A percentile compares a stretch with the other conserved stretches of the same genome.
Evolutionary conservation across 768 basidiomycete genomes (phyloP).

Genomic region (Boletellus ananas): DNA sequence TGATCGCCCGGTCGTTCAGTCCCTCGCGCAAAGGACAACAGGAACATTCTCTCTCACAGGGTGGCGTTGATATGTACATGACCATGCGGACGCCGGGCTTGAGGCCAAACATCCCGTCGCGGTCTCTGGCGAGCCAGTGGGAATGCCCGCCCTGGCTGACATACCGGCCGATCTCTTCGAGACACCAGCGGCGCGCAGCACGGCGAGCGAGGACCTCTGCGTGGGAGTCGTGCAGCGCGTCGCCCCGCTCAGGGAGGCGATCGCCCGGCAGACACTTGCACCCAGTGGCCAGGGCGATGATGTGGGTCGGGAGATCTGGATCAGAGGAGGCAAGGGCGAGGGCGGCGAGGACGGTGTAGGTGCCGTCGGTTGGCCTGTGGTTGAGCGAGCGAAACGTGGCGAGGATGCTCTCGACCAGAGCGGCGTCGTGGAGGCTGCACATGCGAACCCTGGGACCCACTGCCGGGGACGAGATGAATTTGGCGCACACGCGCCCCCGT

Average conservation of each 20-base stretch:
- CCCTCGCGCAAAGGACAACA: constrained; percentile 34
- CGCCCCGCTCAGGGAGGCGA: constrained; percentile 63
- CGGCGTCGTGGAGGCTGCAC: constrained; percentile 3
- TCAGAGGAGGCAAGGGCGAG: constrained; percentile 44
- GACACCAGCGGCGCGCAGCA: constrained; percentile 72
- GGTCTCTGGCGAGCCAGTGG: constrained; percentile 42
- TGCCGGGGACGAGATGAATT: too few relatives aligned
- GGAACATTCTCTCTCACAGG: constrained; percentile 40
- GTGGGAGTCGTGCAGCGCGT: constrained; percentile 84
- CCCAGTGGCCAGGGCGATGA: constrained; percentile 75
- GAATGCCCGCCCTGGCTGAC: constrained; percentile 34
- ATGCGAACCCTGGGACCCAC: too few relatives aligned
- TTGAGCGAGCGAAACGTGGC: constrained; percentile 42
- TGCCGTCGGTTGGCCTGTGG: constrained; percentile 48
- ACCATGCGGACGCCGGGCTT: constrained; percentile 46
- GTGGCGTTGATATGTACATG: constrained; percentile 76
- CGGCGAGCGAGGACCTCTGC: constrained; percentile 90
- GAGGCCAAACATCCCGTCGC: constrained; percentile 44
- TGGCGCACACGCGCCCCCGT: too few relatives aligned
- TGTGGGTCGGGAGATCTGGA: constrained; percentile 34
- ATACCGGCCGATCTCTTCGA: constrained; percentile 55
- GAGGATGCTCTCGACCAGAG: constrained; percentile 38
- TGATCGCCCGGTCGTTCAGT: constrained; percentile 37
- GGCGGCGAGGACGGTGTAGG: constrained; percentile 63
- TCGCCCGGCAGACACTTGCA: constrained; percentile 76